A percentile compares a stretch with the other conserved stretches of the same genome.
Evolutionary conservation across 345 rosid species (phyloP).

Genomic region (Euphorbia tirucalli): DNA sequence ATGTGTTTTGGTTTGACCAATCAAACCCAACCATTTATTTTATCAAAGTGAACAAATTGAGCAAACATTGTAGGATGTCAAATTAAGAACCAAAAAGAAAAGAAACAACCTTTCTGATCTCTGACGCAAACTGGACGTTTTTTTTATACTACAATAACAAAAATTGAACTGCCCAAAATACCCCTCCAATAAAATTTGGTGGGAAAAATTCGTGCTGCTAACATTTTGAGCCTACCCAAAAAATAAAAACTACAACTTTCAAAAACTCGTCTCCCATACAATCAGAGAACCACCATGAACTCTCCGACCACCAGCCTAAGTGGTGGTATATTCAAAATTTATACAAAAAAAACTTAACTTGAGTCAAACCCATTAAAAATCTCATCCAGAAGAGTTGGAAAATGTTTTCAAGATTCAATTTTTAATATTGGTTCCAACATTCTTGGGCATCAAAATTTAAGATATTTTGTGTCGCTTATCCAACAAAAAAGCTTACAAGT

Average conservation of each 20-base stretch:
- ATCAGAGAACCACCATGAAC: background rate
- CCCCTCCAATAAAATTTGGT: constrained; percentile 12
- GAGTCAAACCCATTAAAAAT: background rate
- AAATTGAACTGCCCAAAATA: constrained; percentile 14
- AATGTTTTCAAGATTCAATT: background rate
- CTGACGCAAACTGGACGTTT: no score
- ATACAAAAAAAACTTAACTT: background rate
- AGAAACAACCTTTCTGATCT: background rate
- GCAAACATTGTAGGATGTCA: background rate
- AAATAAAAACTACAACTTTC: background rate
- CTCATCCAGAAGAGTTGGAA: background rate
- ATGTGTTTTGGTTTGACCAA: background rate
- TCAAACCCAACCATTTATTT: background rate
- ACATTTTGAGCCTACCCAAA: background rate
- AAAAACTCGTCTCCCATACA: background rate
- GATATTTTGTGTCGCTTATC: background rate
- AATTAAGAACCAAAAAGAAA: background rate
- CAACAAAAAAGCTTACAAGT: background rate
- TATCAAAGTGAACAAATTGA: background rate
- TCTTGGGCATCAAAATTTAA: background rate
- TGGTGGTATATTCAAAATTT: background rate
- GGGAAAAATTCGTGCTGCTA: constrained; percentile 9
- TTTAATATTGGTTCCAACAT: background rate
- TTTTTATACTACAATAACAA: no score
- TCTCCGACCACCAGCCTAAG: background rate